These are phyloP conservation scores for Bathelium albidoporum DNA, from an alignment of 495 filamentous ascomycete genomes.

Conservation along the genomic window DNA sequence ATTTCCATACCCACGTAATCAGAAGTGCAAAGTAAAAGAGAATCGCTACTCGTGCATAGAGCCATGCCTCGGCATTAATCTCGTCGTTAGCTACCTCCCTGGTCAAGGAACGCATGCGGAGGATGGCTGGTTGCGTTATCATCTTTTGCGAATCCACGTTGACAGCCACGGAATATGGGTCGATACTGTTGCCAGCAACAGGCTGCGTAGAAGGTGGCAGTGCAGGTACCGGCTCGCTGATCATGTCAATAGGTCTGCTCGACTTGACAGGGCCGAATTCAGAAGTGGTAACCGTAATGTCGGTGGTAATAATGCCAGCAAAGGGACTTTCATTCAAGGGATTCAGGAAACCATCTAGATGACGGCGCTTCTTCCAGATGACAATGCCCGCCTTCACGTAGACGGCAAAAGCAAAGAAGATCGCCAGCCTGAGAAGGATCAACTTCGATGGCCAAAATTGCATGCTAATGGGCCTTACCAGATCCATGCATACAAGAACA, in stretches of 20 bases:
- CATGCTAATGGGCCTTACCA: not conserved
- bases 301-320: not conserved
- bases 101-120: not conserved
- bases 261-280: not conserved
- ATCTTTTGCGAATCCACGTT: not conserved
- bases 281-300: not conserved
- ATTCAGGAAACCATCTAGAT: not conserved
- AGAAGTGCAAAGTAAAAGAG: not conserved
- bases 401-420: not conserved
- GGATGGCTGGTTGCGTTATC: not conserved
- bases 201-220: not conserved
- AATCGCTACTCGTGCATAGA: not conserved
- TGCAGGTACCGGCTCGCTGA: not conserved
- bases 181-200: not conserved
- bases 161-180: not conserved
- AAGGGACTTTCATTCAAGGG: slow-evolving; percentile 1
- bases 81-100: not conserved
- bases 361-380: not conserved
- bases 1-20: not conserved
- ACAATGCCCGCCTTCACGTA: not conserved
- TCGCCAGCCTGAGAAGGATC: not conserved
- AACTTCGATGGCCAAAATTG: not conserved
- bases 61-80: not conserved
- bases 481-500: not conserved
- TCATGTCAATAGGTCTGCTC: not conserved